Evolutionary conservation across 208 protist genomes (phyloP).

Genomic region (Crithidia bombi): DNA sequence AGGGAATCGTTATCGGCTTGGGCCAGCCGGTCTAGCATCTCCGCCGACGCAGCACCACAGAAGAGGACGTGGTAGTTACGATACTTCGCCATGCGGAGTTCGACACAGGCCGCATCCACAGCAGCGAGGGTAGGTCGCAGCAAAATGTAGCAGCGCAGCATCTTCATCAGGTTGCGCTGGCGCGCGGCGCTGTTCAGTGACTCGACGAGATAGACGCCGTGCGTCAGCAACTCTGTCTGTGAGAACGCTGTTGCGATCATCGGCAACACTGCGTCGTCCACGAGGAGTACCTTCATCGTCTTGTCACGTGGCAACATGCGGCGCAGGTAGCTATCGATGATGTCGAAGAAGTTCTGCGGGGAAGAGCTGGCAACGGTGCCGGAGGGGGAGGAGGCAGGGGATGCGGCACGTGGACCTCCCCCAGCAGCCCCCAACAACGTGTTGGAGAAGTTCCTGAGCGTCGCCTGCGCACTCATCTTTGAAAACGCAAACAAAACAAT

Average conservation of each 20-base stretch:
- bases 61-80: conserved; percentile 89
- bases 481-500: too few relatives aligned
- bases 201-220: conserved; percentile 97
- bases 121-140: conserved; percentile 92
- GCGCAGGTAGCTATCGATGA: conserved; percentile 70
- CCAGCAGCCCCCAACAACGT: conserved; percentile 17
- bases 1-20: conserved; percentile 92
- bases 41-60: conserved; percentile 78
- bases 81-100: conserved; percentile 92
- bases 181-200: conserved; percentile 61
- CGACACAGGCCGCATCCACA: conserved; percentile 77
- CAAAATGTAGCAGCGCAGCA: conserved; percentile 93
- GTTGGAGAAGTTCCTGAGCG: conserved; percentile 32
- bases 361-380: conserved; percentile 13
- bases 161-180: conserved; percentile 89
- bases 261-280: conserved; percentile 93
- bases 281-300: conserved; percentile 96
- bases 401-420: neutral
- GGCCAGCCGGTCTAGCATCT: conserved; percentile 92
- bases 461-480: conserved; percentile 27
- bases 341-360: conserved; percentile 41
- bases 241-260: conserved; percentile 95
- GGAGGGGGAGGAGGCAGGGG: conserved; percentile 8
- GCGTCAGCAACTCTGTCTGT: conserved; percentile 94
- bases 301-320: conserved; percentile 67